Base-by-base conservation (phyloP, 2,329 filamentous ascomycete genomes). In the Cordyceps cicadae region DNA sequence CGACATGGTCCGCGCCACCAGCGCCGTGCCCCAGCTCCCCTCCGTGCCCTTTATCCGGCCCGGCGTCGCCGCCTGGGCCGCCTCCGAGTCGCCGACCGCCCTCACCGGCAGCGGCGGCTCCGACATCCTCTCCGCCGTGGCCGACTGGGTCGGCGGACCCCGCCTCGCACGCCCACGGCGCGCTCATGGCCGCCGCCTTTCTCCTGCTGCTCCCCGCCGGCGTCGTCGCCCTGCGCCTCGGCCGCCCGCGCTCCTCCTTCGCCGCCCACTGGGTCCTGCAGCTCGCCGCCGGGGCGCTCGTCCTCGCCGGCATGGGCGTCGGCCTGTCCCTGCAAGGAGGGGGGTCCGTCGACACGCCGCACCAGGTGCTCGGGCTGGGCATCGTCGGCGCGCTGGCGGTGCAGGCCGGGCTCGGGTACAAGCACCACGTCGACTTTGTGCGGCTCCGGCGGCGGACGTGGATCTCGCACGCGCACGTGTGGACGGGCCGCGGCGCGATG, bases 211-310 rank as follows among this genome's bases (percentile, higher is more conserved):
- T 66, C 52, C 65, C 65, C 4, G 34, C 51, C 7, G 65, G 65
- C 3, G 63, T 65, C 2, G 43, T 63, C 7, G 63, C 61, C 37
- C 65, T 66, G 46, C 56, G 64, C 19, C 65, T 64, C 7, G 60
- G 62, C 9, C 62, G 61, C 2, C 26, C 61, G 39, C 59, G 45
- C 8, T 59, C 64, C 8, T 59, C 64, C 2, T 66, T 66, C 60
- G 63, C 59, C 15, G 63, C 62, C 46, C 65, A 66, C 51, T 66
- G 65, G 65, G 52, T 63, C 52, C 56, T 66, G 39, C 65, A 66
- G 29, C 12, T 56, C 7, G 52, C 45, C 6, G 63, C 55, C 34
- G 54, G 59, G 0, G 59, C 11, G 4, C 3, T 19, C 3, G 39
- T 57, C 9, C 17, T 49, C 12, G 59, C 45, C 3, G 59, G 45